Evolutionary conservation across 1,284 basidiomycete species (phyloP).

Genomic region (Moniliophthora roreri): DNA sequence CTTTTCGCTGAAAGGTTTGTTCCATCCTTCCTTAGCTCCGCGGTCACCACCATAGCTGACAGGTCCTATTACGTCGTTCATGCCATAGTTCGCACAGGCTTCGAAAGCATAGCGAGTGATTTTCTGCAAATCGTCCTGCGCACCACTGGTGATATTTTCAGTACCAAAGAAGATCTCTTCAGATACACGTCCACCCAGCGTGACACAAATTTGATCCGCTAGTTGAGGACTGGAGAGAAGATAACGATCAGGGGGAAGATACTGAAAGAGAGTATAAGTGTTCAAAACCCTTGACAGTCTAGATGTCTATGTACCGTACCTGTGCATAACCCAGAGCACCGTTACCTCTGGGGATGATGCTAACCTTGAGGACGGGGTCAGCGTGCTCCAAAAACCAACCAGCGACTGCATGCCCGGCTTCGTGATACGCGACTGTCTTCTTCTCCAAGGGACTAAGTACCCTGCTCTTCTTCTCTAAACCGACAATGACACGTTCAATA

Average conservation of each 20-base stretch:
- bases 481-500: conserved; percentile 97
- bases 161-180: conserved; percentile 97
- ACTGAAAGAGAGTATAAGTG: conserved; percentile 48
- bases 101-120: conserved; percentile 98
- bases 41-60: conserved; percentile 91
- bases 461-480: conserved; percentile 93
- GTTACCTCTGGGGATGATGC: conserved; percentile 96
- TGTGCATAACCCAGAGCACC: conserved; percentile 97
- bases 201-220: conserved; percentile 97
- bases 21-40: conserved; percentile 85
- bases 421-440: conserved; percentile 98
- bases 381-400: conserved; percentile 99
- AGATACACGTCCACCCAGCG: conserved; percentile 95
- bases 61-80: conserved; percentile 94
- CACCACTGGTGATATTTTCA: conserved; percentile 96
- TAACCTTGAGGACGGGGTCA: conserved; percentile 96
- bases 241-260: conserved; percentile 95
- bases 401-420: conserved; percentile 97
- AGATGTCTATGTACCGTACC: conserved; percentile 40
- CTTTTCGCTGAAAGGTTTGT: conserved; percentile 97
- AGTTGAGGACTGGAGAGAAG: conserved; percentile 95
- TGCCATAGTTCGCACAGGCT: conserved; percentile 92
- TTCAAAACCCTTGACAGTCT: conserved; percentile 10
- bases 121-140: conserved; percentile 97
- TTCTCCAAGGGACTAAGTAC: conserved; percentile 96